Evolutionary conservation across 108 stramenopile species (phyloP).

Genomic region (Skeletonema menzelii): DNA sequence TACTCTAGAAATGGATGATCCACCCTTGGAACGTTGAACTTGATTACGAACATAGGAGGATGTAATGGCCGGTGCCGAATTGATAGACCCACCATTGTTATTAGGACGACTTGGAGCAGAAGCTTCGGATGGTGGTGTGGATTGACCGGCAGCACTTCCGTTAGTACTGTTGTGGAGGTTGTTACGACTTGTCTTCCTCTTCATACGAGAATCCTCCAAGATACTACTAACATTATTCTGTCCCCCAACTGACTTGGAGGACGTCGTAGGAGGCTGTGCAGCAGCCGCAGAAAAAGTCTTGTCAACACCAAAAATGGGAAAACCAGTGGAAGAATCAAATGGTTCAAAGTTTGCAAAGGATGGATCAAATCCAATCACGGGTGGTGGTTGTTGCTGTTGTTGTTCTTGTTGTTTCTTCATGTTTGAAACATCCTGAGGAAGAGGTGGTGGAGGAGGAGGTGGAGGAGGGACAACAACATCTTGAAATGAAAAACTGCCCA

Average conservation of each 20-base stretch:
- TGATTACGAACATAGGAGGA: constrained; percentile 61
- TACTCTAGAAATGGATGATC: constrained; percentile 75
- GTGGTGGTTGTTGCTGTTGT: background rate
- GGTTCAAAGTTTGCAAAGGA: constrained; percentile 57
- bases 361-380: background rate
- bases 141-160: background rate
- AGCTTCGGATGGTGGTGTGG: background rate
- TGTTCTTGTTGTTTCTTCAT: constrained; percentile 10
- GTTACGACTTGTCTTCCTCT: background rate
- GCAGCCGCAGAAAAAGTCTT: background rate
- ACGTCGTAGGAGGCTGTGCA: background rate
- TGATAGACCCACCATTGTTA: constrained; percentile 49
- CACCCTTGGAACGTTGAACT: constrained; percentile 26
- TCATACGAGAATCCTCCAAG: constrained; percentile 1
- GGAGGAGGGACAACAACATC: background rate
- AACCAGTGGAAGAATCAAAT: constrained; percentile 3
- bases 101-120: constrained; percentile 1
- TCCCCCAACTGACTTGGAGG: background rate
- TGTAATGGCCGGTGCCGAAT: constrained; percentile 77
- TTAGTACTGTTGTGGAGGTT: background rate
- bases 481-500: constrained; percentile 31
- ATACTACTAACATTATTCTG: background rate
- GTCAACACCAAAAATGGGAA: background rate
- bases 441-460: background rate
- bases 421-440: background rate